Evolutionary conservation across 208 protist genomes (phyloP).

Genomic region (Leptomonas pyrrhocoris): DNA sequence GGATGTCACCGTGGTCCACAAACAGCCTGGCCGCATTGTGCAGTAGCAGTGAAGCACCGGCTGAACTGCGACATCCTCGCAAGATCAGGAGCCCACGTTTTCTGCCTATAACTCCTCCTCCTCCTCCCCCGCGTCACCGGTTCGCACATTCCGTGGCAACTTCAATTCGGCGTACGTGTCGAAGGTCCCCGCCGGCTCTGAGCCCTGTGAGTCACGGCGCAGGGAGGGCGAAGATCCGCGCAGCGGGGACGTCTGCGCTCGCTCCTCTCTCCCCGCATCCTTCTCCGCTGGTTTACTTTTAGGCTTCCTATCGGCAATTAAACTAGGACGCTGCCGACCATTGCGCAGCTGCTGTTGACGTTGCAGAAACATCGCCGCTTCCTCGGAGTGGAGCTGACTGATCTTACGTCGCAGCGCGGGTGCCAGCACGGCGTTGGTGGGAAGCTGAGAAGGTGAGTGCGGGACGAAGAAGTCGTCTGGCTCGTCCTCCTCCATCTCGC

Average conservation of each 20-base stretch:
- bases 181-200: constrained; percentile 32
- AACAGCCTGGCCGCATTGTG: background rate
- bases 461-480: constrained; percentile 18
- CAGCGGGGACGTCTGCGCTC: background rate
- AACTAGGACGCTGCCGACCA: constrained; percentile 3
- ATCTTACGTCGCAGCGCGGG: constrained; percentile 51
- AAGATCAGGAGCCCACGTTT: background rate
- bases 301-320: background rate
- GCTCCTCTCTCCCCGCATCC: background rate
- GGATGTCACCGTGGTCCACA: too few relatives aligned
- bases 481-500: constrained; percentile 17
- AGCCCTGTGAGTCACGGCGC: background rate
- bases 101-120: constrained; percentile 3
- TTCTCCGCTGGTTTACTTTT: background rate
- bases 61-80: too few relatives aligned
- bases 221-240: background rate
- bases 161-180: constrained; percentile 56
- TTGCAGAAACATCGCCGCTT: constrained; percentile 16
- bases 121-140: background rate
- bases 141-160: constrained; percentile 4
- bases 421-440: constrained; percentile 32
- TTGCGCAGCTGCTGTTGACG: constrained; percentile 12
- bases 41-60: too few relatives aligned
- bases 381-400: constrained; percentile 36
- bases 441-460: constrained; percentile 13